Evolutionary conservation across 139 green algal genomes (phyloP).

Genomic region (Ettlia oleoabundans): DNA sequence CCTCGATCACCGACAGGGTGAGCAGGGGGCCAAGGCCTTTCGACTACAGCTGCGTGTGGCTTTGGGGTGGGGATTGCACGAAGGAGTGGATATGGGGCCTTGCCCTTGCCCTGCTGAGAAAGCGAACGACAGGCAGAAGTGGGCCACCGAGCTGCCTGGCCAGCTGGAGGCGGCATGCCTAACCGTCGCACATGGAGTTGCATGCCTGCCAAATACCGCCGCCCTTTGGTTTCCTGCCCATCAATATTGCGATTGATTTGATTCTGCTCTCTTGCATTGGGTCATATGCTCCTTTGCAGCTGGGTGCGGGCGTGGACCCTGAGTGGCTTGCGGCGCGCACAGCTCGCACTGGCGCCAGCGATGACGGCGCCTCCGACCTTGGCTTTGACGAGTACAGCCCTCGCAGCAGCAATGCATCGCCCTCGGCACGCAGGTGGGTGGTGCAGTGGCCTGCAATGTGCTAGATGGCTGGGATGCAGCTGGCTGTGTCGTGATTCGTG

Average conservation of each 20-base stretch:
- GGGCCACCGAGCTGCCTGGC: no score
- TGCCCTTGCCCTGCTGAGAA: no score
- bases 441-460: not conserved
- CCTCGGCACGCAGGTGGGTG: constrained; percentile 22
- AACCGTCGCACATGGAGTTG: no score
- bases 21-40: no score
- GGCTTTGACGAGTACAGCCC: constrained; percentile 24
- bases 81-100: no score
- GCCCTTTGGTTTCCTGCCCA: no score
- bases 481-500: not conserved
- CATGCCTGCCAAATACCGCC: no score
- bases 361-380: not conserved
- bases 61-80: not conserved
- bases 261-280: not conserved
- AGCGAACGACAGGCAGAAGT: no score
- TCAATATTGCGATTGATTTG: no score
- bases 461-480: not conserved
- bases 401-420: constrained; percentile 31
- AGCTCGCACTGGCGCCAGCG: not conserved
- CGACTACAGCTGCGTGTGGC: not conserved
- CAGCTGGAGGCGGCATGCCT: no score
- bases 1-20: constrained; percentile 27
- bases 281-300: constrained; percentile 10
- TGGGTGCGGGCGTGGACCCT: constrained; percentile 25
- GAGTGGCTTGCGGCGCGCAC: constrained; percentile 8